Evolutionary conservation across 2,329 filamentous ascomycete genomes (phyloP), one percentile per base, ranked within the genome.

Genomic region (Bipolaris victoriae): DNA sequence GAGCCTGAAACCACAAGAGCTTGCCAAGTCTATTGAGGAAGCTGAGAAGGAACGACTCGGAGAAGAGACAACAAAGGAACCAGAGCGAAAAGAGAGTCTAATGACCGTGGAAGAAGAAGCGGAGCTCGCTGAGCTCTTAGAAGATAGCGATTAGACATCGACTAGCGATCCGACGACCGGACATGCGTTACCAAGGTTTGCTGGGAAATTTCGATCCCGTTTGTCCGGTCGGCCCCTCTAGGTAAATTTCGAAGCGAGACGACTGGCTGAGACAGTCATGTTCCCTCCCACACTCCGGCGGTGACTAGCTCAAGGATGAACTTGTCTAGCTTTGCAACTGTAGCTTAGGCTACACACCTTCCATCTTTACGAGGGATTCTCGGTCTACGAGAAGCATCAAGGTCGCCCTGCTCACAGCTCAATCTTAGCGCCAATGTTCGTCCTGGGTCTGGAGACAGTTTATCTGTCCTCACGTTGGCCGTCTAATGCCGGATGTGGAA

Each of bases 31-130:
- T 2, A 78, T 78, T 29, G 79, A 79, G 37, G 78, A 81, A 44
- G 75, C 82, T 43, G 81, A 86, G 60, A 76, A 79, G 43, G 79
- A 79, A 55, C 76, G 81, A 49, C 77, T 80, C 43, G 81, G 81
- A 49, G 72, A 80, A 49, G 76, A 79, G 50, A 76, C 80, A 29
- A 76, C 80, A 56, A 71, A 64, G 52, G 76, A 76, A 33, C 78
- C 78, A 62, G 73, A 74, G 61, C 79, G 78, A 50, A 83, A 84
- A 52, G 79, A 81, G 5, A 74, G 80, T 37, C 59, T 88, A 70
- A 79, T 97, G 77, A 97, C 92, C 5, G 89, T 86, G 11, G 94
- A 98, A 67, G 95, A 99, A 75, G 94, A 98, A 76, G 89, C 90
- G 4, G 95, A 98, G 76, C 81, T 99, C 63, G 93, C 92, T 13